These are phyloP conservation scores for Suillus clintonianus DNA, from an alignment of 768 basidiomycete species.

Conservation along the genomic window DNA sequence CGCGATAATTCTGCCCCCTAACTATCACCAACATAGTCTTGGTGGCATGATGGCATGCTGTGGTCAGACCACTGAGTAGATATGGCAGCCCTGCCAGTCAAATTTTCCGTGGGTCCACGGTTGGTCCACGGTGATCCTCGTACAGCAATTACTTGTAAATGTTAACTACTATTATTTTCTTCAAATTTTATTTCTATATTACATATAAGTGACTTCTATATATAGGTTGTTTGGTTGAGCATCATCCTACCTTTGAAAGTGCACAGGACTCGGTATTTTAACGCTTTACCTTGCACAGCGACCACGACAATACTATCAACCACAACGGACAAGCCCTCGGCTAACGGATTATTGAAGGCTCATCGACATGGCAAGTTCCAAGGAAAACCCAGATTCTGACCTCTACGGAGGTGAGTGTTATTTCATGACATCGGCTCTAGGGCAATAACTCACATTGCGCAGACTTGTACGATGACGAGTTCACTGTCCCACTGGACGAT, in stretches of 20 bases:
- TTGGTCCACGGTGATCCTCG: no score
- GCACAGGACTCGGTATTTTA: slow-evolving; percentile 4
- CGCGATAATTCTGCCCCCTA: neutral
- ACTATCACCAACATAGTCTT: neutral
- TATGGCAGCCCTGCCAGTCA: neutral
- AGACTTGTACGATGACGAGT: slow-evolving; percentile 59
- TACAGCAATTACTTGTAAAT: no score
- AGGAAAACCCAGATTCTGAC: slow-evolving; percentile 39
- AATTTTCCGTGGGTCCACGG: no score
- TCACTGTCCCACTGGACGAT: slow-evolving; percentile 32
- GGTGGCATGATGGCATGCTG: no score
- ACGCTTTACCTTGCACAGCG: slow-evolving; percentile 1
- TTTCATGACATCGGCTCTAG: neutral
- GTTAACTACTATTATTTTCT: neutral
- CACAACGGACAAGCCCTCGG: slow-evolving; percentile 20
- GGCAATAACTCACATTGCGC: slow-evolving; percentile 9
- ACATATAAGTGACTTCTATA: neutral
- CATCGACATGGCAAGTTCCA: slow-evolving; percentile 30
- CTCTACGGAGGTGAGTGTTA: slow-evolving; percentile 46
- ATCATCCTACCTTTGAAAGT: neutral
- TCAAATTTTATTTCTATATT: neutral
- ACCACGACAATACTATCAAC: neutral
- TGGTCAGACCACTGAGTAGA: neutral
- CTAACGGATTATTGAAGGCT: neutral
- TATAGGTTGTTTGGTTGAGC: slow-evolving; percentile 3